phyloP scores from a whole-genome alignment of 202 grass and related monocot genomes.

The Hordeum pubiflorum region DNA sequence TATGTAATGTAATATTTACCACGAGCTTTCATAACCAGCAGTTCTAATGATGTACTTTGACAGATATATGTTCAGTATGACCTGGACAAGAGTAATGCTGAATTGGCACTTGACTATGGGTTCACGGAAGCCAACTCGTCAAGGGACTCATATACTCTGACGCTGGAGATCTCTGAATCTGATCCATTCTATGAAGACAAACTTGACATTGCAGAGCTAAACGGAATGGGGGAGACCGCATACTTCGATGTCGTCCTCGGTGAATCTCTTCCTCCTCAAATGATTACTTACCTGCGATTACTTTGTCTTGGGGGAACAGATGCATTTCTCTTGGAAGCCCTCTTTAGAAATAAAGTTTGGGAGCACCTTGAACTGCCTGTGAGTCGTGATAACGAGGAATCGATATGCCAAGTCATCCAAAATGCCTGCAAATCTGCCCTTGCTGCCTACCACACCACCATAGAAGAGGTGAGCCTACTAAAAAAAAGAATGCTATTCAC shows the following conservation, averaged over 20 bases:
- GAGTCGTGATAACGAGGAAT: constrained; percentile 84
- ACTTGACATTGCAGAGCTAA: constrained; percentile 80
- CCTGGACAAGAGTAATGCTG: constrained; percentile 79
- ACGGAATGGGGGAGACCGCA: constrained; percentile 64
- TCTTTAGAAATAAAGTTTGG: constrained; percentile 89
- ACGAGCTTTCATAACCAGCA: background rate
- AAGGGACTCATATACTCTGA: constrained; percentile 78
- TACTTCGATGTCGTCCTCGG: constrained; percentile 78
- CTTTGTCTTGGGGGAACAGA: constrained; percentile 84
- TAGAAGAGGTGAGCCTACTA: constrained; percentile 59
- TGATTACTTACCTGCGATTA: constrained; percentile 77
- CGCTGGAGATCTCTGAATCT: constrained; percentile 76
- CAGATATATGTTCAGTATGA: constrained; percentile 93
- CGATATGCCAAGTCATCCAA: constrained; percentile 68
- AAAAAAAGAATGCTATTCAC: background rate
- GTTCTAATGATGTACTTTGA: background rate
- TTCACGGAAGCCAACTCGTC: constrained; percentile 58
- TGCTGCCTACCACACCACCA: constrained; percentile 57
- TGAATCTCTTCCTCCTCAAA: constrained; percentile 55
- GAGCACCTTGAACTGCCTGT: constrained; percentile 82
- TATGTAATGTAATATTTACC: background rate
- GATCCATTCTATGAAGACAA: constrained; percentile 95
- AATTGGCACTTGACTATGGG: constrained; percentile 84
- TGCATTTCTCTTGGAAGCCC: constrained; percentile 86
- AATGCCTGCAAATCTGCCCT: constrained; percentile 83